Base-by-base conservation (phyloP, 2,329 filamentous ascomycete genomes). In the Trichoderma harzianum region DNA sequence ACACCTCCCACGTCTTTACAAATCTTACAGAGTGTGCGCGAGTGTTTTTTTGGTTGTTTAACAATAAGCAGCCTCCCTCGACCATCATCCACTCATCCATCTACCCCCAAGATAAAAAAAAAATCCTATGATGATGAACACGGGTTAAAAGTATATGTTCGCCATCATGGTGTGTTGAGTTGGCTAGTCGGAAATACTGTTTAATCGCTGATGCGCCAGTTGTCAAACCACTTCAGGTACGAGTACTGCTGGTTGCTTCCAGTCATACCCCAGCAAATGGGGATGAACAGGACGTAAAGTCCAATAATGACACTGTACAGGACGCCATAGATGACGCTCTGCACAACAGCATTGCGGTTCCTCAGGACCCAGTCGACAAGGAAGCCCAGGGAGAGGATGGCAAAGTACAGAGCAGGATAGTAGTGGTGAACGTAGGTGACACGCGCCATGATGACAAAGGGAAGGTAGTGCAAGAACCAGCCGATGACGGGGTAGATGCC, bases 361-460 rank as follows among this genome's bases (percentile, higher is more conserved):
- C 91, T 88, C 61, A 94, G 89, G 74, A 91, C 86, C 91, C 93
- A 98, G 82, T 98, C 94, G 70, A 93, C 84, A 76, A 94, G 88
- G 87, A 99, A 99, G 69, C 95, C 95, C 74, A 95, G 90, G 18
- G 89, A 90, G 60, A 99, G 86, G 75, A 99, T 97, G 77, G 96
- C 95, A 81, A 98, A 99, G 86, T 98, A 99, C 12, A 99, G 89
- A 11, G 96, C 96, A 12, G 96, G 96, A 82, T 98, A 99, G 86
- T 99, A 99, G 85, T 99, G 96, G 82, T 99, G 96, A 69, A 99
- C 96, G 79, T 99, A 99, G 18, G 96, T 99, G 73, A 99, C 96
- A 87, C 96, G 93, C 12, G 94, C 96, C 97, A 99, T 99, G 79
- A 96, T 90, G 78, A 97, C 89, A 83, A 98, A 99, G 1, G 96